Percentiles rank a stretch among this genome's conserved stretches.
phyloP scores from a whole-genome alignment of 2,329 filamentous ascomycete genomes.

The Immersiporthe knoxdaviesiana region DNA sequence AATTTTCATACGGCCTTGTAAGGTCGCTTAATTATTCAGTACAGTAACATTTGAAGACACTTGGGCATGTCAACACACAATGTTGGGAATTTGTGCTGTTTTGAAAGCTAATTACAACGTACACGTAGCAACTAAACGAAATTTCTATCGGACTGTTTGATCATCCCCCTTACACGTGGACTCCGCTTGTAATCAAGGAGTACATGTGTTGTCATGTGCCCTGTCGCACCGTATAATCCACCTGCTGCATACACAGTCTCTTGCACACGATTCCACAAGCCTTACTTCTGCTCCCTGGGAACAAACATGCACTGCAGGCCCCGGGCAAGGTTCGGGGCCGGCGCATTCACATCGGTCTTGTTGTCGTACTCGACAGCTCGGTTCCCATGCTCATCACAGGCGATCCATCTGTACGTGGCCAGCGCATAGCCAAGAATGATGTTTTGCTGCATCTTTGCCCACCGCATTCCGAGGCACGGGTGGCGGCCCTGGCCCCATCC shows the following conservation, averaged over 20 bases:
- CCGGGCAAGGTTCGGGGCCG: background rate
- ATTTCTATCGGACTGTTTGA: too few species aligned
- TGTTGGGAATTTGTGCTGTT: background rate
- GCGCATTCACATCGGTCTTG: background rate
- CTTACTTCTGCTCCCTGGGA: background rate
- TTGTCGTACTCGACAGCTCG: background rate
- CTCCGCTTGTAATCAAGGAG: background rate
- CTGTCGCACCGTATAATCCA: background rate
- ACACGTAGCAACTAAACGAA: background rate
- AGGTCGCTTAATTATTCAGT: too few species aligned
- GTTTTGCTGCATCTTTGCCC: slow-evolving; percentile 31
- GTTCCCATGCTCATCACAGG: slow-evolving; percentile 23
- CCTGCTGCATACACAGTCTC: background rate
- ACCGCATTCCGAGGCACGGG: slow-evolving; percentile 30
- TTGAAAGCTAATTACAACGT: too few species aligned
- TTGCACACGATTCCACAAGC: background rate
- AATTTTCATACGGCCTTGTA: too few species aligned
- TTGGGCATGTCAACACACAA: background rate
- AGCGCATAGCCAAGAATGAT: slow-evolving; percentile 28
- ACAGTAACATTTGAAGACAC: too few species aligned
- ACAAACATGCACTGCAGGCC: background rate
- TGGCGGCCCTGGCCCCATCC: slow-evolving; percentile 31
- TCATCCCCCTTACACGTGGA: background rate
- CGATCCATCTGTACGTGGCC: slow-evolving; percentile 25
- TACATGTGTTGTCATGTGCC: background rate